These are phyloP conservation scores for Hyphopichia fennica DNA, from an alignment of 1,139 yeast species.

Conservation along the genomic window DNA sequence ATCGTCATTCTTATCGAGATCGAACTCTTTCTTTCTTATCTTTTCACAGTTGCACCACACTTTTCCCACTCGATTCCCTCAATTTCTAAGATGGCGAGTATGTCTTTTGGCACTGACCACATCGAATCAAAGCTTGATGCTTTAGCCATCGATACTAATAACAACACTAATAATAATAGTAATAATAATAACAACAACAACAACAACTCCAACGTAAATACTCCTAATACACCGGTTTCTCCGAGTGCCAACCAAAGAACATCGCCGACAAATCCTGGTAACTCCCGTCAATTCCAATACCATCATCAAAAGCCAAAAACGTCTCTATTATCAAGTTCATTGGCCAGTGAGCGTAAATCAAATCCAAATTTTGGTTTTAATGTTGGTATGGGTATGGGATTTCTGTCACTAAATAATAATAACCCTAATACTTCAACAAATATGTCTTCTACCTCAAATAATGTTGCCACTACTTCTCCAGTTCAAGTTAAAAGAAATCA, in stretches of 20 bases:
- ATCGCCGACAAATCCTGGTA: background rate
- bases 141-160: slow-evolving; percentile 9
- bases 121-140: slow-evolving; percentile 19
- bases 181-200: background rate
- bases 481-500: background rate
- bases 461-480: too few relatives aligned
- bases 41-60: background rate
- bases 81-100: background rate
- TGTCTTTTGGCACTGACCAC: slow-evolving; percentile 13
- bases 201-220: background rate
- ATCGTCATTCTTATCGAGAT: background rate
- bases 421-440: background rate
- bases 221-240: background rate
- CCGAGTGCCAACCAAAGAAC: background rate
- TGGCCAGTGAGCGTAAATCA: slow-evolving; percentile 13
- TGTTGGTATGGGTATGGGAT: background rate
- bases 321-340: slow-evolving; percentile 15
- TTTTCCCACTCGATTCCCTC: too few relatives aligned
- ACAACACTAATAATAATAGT: background rate
- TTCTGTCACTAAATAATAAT: background rate
- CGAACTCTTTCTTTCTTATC: background rate
- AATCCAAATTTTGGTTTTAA: background rate
- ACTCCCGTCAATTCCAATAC: background rate
- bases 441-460: background rate
- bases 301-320: slow-evolving; percentile 6